phyloP scores from a whole-genome alignment of 2,329 filamentous ascomycete species.

The Cytospora chrysosperma region DNA sequence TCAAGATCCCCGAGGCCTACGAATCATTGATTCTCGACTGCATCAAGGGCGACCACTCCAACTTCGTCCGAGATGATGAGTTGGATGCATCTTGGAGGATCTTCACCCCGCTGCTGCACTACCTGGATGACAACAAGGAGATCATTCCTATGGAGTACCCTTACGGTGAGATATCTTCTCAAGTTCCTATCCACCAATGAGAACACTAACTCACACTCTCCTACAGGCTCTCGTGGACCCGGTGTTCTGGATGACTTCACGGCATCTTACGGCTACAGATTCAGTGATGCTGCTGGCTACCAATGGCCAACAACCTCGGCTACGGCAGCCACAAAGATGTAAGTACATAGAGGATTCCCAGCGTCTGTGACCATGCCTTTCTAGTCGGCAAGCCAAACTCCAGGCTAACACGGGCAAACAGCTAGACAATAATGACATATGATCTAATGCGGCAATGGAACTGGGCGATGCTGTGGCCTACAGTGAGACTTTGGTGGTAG shows the following conservation, averaged over 20 bases:
- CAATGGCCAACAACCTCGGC: slow-evolving; percentile 85
- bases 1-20: slow-evolving; percentile 99
- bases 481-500: not conserved
- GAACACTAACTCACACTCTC: slow-evolving; percentile 27
- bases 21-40: slow-evolving; percentile 97
- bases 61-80: slow-evolving; percentile 97
- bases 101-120: slow-evolving; percentile 95
- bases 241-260: slow-evolving; percentile 98
- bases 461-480: slow-evolving; percentile 1
- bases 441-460: not conserved
- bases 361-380: slow-evolving; percentile 5
- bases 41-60: slow-evolving; percentile 98
- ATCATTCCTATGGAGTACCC: slow-evolving; percentile 99
- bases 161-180: slow-evolving; percentile 68
- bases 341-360: slow-evolving; percentile 41
- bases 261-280: slow-evolving; percentile 97
- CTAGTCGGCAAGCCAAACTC: not conserved
- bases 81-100: slow-evolving; percentile 98
- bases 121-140: slow-evolving; percentile 98
- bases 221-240: slow-evolving; percentile 86
- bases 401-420: slow-evolving; percentile 10
- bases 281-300: slow-evolving; percentile 93
- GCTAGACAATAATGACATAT: slow-evolving; percentile 16
- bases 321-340: slow-evolving; percentile 68
- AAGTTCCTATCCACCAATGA: slow-evolving; percentile 5